Evolutionary conservation across 495 filamentous ascomycete species (phyloP), one percentile per base, ranked within the genome.

Genomic region (Penicillium desertorum): DNA sequence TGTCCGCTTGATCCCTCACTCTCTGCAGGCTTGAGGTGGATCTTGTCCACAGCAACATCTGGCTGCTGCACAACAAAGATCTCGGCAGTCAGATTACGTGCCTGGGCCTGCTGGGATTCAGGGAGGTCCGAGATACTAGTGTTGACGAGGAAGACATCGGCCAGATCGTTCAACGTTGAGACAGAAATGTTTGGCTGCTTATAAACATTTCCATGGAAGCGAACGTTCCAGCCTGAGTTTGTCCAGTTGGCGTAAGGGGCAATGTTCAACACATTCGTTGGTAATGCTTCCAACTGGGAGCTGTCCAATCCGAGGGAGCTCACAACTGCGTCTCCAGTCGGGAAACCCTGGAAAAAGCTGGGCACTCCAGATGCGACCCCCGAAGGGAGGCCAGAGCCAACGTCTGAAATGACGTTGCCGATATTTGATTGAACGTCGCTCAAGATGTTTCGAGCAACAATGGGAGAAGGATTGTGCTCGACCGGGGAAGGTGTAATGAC

Each of bases 181-280:
- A 83, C 67, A 1, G 81, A 79, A 39, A 85, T 85, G 39, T 88
- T 82, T 29, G 89, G 87, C 56, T 87, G 81, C 61, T 90, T 91
- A 75, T 86, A 92, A 17, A 90, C 84, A 63, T 90, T 90, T 59
- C 88, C 89, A 58, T 87, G 88, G 64, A 92, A 84, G 16, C 85
- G 80, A 6, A 91, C 74, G 54, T 86, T 89, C 89, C 89, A 92
- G 39, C 86, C 87, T 45, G 81, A 72, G 19, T 81, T 76, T n/a
- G 88, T 91, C 81, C 85, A 92, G 59, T 92, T 92, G 36, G 80
- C 89, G 67, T 92, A 92, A n/a, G 80, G 80, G 72, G 87, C 86
- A 10, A 92, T 71, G 61, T 91, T 90, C 49, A 91, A 66, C 17
- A 88, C 86, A 59, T 89, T 81, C 2, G 88, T 87, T 1, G 89